Percentiles rank a stretch among this genome's conserved stretches.
These are phyloP conservation scores for Metarhizium album DNA, from an alignment of 2,329 filamentous ascomycete genomes.

Conservation along the genomic window DNA sequence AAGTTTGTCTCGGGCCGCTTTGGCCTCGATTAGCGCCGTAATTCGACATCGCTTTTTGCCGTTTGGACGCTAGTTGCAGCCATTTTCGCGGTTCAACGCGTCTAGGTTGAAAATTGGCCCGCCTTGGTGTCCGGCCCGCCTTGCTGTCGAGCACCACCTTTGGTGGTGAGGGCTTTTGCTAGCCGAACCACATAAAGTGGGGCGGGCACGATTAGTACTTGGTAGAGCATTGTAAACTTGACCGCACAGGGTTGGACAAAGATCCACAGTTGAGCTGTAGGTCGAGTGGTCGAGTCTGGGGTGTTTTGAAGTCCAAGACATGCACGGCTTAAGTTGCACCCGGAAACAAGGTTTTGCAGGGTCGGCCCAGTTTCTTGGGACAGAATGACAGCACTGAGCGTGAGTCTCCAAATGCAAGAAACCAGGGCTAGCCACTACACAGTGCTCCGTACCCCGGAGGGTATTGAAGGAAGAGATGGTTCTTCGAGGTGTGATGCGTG, in stretches of 20 bases:
- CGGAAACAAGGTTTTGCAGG: slow-evolving; percentile 5
- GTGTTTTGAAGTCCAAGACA: background rate
- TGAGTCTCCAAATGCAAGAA: background rate
- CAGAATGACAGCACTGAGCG: background rate
- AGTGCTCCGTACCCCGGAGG: background rate
- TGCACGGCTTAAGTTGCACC: slow-evolving; percentile 4
- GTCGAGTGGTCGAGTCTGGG: background rate
- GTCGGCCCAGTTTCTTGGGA: slow-evolving; percentile 10
- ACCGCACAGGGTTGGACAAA: background rate
- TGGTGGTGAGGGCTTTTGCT: too few relatives aligned
- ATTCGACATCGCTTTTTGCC: too few relatives aligned
- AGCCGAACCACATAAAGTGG: too few relatives aligned
- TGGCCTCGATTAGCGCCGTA: too few relatives aligned
- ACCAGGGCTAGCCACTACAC: too few relatives aligned
- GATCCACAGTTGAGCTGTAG: background rate
- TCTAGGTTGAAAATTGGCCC: too few relatives aligned
- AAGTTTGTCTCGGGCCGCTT: background rate
- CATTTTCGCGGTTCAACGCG: too few relatives aligned
- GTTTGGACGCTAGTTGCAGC: too few relatives aligned
- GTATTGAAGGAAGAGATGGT: too few relatives aligned
- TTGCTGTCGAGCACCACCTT: too few relatives aligned
- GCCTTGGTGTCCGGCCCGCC: too few relatives aligned
- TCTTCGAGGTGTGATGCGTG: background rate
- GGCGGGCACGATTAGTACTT: background rate
- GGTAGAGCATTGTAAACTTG: background rate